Conservation (phyloP, 2,329 filamentous ascomycete genomes). For the Xylaria polymorpha region DNA sequence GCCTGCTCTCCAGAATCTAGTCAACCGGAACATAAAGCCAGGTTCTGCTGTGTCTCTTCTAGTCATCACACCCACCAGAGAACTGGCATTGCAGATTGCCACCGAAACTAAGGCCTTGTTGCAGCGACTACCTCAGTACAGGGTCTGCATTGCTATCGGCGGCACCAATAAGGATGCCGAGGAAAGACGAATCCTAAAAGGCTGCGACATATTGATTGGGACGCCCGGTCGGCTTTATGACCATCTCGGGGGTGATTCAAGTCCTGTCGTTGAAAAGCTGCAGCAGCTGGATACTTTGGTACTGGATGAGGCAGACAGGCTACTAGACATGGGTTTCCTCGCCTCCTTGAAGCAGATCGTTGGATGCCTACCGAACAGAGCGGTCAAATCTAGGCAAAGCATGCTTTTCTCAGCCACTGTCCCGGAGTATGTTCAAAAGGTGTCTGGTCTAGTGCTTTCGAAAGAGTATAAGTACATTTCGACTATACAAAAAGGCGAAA, state of each 20-base stretch:
- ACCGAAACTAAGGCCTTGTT: slow-evolving; percentile 78
- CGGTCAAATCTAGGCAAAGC: slow-evolving; percentile 71
- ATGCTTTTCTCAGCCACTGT: slow-evolving; percentile 91
- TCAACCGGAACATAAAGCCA: slow-evolving; percentile 56
- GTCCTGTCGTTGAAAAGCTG: slow-evolving; percentile 73
- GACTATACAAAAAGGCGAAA: slow-evolving; percentile 79
- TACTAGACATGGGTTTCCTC: slow-evolving; percentile 89
- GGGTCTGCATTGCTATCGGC: slow-evolving; percentile 82
- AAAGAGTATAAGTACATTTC: slow-evolving; percentile 82
- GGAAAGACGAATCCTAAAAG: slow-evolving; percentile 75
- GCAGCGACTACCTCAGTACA: slow-evolving; percentile 77
- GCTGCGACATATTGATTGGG: slow-evolving; percentile 83
- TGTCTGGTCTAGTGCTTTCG: slow-evolving; percentile 76
- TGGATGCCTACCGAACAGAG: slow-evolving; percentile 72
- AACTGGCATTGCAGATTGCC: slow-evolving; percentile 76
- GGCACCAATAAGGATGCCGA: slow-evolving; percentile 80
- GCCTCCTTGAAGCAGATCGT: slow-evolving; percentile 82
- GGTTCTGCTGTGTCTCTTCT: slow-evolving; percentile 65
- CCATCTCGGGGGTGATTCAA: slow-evolving; percentile 79
- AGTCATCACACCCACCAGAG: slow-evolving; percentile 77
- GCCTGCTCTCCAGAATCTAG: slow-evolving; percentile 82
- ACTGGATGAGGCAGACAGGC: slow-evolving; percentile 83
- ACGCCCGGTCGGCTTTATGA: slow-evolving; percentile 84
- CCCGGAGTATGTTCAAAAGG: slow-evolving; percentile 79
- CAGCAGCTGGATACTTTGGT: slow-evolving; percentile 79